Evolutionary conservation across 2,329 filamentous ascomycete species (phyloP).

Genomic region (Celoporthe dispersa): DNA sequence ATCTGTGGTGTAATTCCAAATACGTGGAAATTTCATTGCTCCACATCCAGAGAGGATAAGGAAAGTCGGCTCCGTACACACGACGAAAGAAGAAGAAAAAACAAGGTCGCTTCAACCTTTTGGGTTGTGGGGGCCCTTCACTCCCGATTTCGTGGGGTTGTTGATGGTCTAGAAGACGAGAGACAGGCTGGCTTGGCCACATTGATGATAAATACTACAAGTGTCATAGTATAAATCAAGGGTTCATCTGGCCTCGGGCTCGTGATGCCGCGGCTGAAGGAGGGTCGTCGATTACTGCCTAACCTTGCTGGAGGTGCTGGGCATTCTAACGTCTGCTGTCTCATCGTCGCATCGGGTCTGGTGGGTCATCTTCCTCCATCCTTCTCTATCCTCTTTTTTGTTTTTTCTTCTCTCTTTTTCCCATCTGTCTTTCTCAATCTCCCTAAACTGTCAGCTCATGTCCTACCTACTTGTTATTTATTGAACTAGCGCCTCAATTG

Average conservation of each 20-base stretch:
- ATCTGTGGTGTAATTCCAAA: background rate
- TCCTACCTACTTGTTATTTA: background rate
- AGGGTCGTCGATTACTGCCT: background rate
- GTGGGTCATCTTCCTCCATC: background rate
- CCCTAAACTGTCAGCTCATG: background rate
- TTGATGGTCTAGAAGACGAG: background rate
- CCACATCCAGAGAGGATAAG: background rate
- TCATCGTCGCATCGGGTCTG: background rate
- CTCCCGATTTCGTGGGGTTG: background rate
- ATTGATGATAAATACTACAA: background rate
- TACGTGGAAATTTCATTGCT: background rate
- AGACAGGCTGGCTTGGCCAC: background rate
- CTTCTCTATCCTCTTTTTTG: background rate
- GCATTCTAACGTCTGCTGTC: background rate
- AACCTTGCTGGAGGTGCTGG: background rate
- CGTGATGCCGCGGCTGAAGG: conserved; percentile 1
- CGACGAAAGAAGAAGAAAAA: background rate
- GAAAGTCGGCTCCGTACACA: background rate
- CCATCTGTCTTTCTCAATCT: background rate
- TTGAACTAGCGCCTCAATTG: background rate
- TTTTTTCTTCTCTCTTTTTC: background rate
- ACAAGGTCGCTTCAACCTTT: background rate
- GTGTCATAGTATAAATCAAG: background rate
- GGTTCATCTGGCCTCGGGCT: background rate
- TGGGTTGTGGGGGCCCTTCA: background rate